Percentiles rank a stretch among this genome's conserved stretches.
Conservation (phyloP, 176 grass and related monocot species). For the Oryza meridionalis region DNA sequence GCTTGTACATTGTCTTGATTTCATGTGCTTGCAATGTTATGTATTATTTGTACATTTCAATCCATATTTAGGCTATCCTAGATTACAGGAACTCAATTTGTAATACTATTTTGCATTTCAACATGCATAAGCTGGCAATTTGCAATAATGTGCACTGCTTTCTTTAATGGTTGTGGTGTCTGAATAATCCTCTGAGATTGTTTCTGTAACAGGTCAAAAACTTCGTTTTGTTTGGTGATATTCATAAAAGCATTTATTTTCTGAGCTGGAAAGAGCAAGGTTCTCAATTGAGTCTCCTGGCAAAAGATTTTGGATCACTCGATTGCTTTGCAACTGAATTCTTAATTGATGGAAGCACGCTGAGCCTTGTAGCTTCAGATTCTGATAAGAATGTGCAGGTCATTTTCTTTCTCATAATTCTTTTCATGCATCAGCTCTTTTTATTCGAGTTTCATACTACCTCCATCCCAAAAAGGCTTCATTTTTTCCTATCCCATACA, state of each 20-base stretch:
- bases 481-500: no score
- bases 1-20: neutral
- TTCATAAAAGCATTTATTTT: constrained; percentile 98
- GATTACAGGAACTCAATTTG: constrained; percentile 5
- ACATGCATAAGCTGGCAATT: neutral
- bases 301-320: constrained; percentile 93
- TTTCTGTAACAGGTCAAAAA: constrained; percentile 78
- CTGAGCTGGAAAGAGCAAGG: constrained; percentile 98
- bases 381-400: constrained; percentile 94
- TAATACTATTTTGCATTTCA: neutral
- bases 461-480: no score
- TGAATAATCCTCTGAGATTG: neutral
- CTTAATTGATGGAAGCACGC: constrained; percentile 93
- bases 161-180: neutral
- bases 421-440: neutral
- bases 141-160: neutral
- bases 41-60: neutral
- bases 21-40: neutral
- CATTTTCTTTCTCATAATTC: constrained; percentile 16
- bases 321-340: constrained; percentile 95
- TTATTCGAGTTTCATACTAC: neutral
- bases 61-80: constrained; percentile 3
- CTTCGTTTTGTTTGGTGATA: constrained; percentile 90
- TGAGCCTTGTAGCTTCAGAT: constrained; percentile 88
- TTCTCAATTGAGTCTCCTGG: constrained; percentile 88